A percentile compares a stretch with the other conserved stretches of the same genome.
These are phyloP conservation scores for Komagataella kurtzmanii DNA, from an alignment of 805 yeast genomes.

Conservation along the genomic window DNA sequence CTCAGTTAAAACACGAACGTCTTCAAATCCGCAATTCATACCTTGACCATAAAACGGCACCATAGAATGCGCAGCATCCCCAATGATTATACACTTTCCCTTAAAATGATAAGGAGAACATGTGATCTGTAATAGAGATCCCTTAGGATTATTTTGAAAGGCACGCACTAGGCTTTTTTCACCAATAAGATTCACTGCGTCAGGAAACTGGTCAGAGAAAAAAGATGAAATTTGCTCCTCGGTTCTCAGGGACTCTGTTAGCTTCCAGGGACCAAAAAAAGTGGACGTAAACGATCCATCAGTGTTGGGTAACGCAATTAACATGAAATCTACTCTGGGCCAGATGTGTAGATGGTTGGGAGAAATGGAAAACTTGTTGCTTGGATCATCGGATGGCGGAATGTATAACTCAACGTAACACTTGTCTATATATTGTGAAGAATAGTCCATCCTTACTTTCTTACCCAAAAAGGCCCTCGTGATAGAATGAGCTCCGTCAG, in stretches of 20 bases:
- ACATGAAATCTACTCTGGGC: conserved; percentile 82
- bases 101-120: conserved; percentile 57
- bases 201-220: conserved; percentile 52
- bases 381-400: conserved; percentile 33
- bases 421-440: conserved; percentile 73
- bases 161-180: conserved; percentile 28
- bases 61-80: conserved; percentile 95
- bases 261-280: conserved; percentile 68
- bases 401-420: conserved; percentile 73
- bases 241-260: conserved; percentile 39
- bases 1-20: conserved; percentile 55
- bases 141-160: conserved; percentile 51
- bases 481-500: conserved; percentile 77
- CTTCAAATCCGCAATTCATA: conserved; percentile 93
- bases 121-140: conserved; percentile 62
- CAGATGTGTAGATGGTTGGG: conserved; percentile 82
- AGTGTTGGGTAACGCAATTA: conserved; percentile 75
- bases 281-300: conserved; percentile 88
- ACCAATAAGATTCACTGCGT: conserved; percentile 62
- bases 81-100: conserved; percentile 56
- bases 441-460: conserved; percentile 49
- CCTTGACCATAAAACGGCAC: conserved; percentile 98
- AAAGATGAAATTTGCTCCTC: conserved; percentile 32
- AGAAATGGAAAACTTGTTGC: conserved; percentile 34
- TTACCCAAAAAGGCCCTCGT: conserved; percentile 60